Evolutionary conservation across 192 early-diverging fungal genomes (phyloP).

Genomic region (Coemansia asiatica): DNA sequence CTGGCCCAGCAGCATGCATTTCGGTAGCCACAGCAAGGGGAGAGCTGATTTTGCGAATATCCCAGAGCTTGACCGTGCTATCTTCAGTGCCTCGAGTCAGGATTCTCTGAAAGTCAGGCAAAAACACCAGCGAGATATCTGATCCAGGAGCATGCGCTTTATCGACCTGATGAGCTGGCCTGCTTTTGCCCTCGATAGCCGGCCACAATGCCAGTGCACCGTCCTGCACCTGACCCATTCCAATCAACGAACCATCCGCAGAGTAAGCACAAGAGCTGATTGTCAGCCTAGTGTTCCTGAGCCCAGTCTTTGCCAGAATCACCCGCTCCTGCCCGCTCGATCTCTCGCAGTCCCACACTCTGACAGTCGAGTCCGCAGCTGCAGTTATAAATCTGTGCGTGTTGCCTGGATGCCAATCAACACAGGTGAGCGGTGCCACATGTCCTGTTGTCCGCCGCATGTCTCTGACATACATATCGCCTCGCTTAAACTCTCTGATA

Average conservation of each 20-base stretch:
- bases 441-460: slow-evolving; percentile 84
- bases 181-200: slow-evolving; percentile 55
- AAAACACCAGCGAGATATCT: slow-evolving; percentile 71
- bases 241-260: slow-evolving; percentile 58
- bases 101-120: slow-evolving; percentile 63
- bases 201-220: slow-evolving; percentile 81
- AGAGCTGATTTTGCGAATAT: slow-evolving; percentile 58
- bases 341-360: slow-evolving; percentile 78
- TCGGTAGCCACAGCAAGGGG: slow-evolving; percentile 61
- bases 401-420: slow-evolving; percentile 76
- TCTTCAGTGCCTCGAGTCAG: slow-evolving; percentile 82
- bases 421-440: slow-evolving; percentile 72
- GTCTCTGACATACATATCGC: slow-evolving; percentile 93
- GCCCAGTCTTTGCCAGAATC: slow-evolving; percentile 72
- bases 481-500: slow-evolving; percentile 76
- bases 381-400: slow-evolving; percentile 71
- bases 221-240: slow-evolving; percentile 61
- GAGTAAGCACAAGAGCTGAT: slow-evolving; percentile 74
- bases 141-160: slow-evolving; percentile 69
- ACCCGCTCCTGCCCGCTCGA: slow-evolving; percentile 72
- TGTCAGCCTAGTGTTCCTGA: slow-evolving; percentile 65
- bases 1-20: slow-evolving; percentile 67
- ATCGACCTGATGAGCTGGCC: slow-evolving; percentile 62
- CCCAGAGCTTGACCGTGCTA: slow-evolving; percentile 89
- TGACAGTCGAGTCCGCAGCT: slow-evolving; percentile 75